Percentiles rank a stretch among this genome's conserved stretches.
Evolutionary conservation across 2,329 filamentous ascomycete genomes (phyloP).

Genomic region (Penicillium sclerotigenum): DNA sequence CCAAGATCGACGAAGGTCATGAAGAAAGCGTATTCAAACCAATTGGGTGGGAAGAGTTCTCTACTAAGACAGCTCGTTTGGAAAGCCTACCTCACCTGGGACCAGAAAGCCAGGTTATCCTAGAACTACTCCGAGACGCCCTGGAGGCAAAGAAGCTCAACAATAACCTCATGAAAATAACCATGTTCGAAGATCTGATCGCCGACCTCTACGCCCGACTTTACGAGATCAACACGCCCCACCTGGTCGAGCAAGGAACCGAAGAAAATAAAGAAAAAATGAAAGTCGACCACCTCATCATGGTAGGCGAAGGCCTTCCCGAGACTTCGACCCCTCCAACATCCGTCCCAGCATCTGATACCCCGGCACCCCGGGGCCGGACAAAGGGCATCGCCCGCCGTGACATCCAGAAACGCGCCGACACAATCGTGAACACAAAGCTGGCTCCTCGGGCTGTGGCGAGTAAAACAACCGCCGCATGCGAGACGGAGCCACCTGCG

Average conservation of each 20-base stretch:
- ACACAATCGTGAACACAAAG: slow-evolving; percentile 51
- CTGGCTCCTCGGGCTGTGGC: slow-evolving; percentile 30
- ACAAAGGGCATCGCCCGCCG: slow-evolving; percentile 59
- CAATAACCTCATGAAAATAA: slow-evolving; percentile 78
- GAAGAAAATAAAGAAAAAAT: slow-evolving; percentile 49
- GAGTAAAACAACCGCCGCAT: slow-evolving; percentile 21
- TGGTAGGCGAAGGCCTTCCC: slow-evolving; percentile 33
- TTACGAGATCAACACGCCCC: slow-evolving; percentile 40
- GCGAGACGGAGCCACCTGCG: slow-evolving; percentile 23
- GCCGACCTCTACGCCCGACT: slow-evolving; percentile 76
- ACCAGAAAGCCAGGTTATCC: slow-evolving; percentile 44
- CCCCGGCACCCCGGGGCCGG: slow-evolving; percentile 39
- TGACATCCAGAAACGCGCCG: slow-evolving; percentile 58
- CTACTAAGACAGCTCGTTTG: slow-evolving; percentile 56
- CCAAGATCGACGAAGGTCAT: slow-evolving; percentile 56
- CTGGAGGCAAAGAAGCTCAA: slow-evolving; percentile 77
- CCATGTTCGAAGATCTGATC: slow-evolving; percentile 87
- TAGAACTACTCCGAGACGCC: slow-evolving; percentile 64
- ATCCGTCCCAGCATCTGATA: slow-evolving; percentile 33
- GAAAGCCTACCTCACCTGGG: slow-evolving; percentile 57
- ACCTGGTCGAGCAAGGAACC: slow-evolving; percentile 39
- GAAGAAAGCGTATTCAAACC: slow-evolving; percentile 65
- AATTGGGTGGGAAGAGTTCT: slow-evolving; percentile 64
- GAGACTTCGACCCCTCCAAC: slow-evolving; percentile 32
- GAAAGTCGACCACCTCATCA: slow-evolving; percentile 48